Conservation (phyloP, 2,329 filamentous ascomycete genomes). For the Colletotrichum filicis region DNA sequence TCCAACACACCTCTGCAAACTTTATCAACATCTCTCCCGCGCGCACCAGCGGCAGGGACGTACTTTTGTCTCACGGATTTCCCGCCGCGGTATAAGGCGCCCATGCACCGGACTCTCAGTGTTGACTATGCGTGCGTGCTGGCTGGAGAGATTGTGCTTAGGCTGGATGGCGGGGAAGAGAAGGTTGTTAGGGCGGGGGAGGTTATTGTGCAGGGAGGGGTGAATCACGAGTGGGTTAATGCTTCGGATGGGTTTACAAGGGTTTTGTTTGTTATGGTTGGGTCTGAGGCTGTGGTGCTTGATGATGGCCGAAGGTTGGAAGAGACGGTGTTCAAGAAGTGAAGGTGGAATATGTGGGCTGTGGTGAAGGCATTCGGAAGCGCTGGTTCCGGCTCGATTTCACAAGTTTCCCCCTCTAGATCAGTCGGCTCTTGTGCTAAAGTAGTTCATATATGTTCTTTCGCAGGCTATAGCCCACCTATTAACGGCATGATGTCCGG, state of each 20-base stretch:
- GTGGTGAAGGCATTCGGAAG: no score
- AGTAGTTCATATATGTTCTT: no score
- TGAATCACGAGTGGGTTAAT: background rate
- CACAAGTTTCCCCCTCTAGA: no score
- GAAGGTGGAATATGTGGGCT: rapidly evolving
- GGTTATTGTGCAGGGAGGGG: background rate
- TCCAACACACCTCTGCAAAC: background rate
- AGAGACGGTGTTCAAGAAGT: background rate
- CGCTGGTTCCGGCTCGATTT: no score
- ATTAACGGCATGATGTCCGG: no score
- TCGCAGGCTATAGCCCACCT: no score
- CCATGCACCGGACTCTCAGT: background rate
- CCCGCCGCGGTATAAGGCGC: background rate
- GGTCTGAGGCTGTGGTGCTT: background rate
- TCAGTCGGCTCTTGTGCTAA: no score
- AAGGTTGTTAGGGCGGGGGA: background rate
- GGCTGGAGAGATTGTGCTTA: background rate
- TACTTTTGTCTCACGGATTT: background rate
- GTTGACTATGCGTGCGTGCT: background rate
- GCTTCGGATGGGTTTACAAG: background rate
- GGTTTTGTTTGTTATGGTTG: background rate
- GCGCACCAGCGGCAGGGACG: background rate
- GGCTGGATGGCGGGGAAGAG: background rate
- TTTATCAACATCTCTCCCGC: background rate
- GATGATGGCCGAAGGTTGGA: background rate